Evolutionary conservation across 768 basidiomycete species (phyloP), one percentile per base, ranked within the genome.

Genomic region (Dioszegia hungarica): DNA sequence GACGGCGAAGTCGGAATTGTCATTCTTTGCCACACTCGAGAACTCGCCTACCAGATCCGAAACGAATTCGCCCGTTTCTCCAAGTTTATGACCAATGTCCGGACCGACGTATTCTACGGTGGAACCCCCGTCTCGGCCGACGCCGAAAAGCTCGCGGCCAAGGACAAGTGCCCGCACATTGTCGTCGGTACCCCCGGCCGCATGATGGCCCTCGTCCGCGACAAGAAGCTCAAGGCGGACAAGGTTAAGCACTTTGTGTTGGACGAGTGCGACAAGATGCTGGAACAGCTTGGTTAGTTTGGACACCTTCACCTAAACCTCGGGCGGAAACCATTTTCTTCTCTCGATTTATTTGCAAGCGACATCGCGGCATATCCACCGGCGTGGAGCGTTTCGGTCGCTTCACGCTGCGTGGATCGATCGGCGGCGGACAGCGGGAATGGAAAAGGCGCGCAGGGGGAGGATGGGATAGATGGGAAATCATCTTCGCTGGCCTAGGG

Each of bases 201-300:
- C 59, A 82, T 97, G 76, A 95, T 97, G 75, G 94, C 93, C 54
- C 86, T 99, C 66, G 85, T 87, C 47, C 83, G 94, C 66, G 95
- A 98, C 80, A 98, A 98, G 82, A 83, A 88, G 70, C 77, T 99
- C 78, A 90, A 95, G 75, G 89, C 89, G 63, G 61, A 61, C 34
- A 89, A 89, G 79, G 91, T 98, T 78, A 98, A 98, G 80, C 94
- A 98, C 81, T 99, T 99, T 79, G 92, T 95, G 56, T 82, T 99
- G 77, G 95, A 99, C 84, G 95, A 99, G 81, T 99, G 95, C 84
- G 95, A 99, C 84, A 99, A 99, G 85, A 97, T 99, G 91, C 88
- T 99, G 77, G 95, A 99, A 84, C 89, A 92, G 85, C 92, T 99
- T 81, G 95, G 95, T 99, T 90, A 97, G 95, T 99, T 40, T 60